phyloP scores from a whole-genome alignment of 768 basidiomycete genomes.

The Austroboletus eburneus region DNA sequence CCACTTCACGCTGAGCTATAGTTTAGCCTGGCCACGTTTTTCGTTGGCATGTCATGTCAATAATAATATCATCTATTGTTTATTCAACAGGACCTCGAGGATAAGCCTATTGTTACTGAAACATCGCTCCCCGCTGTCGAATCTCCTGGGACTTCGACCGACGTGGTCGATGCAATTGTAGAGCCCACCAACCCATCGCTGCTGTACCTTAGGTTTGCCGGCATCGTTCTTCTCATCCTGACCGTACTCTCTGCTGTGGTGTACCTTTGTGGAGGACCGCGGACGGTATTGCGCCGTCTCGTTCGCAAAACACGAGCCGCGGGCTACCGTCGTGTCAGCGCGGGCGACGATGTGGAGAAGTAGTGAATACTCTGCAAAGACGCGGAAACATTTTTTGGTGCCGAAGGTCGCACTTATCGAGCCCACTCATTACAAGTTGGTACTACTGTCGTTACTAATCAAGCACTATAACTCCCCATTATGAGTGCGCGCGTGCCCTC shows the following conservation, averaged over 20 bases:
- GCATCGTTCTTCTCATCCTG: slow-evolving; percentile 37
- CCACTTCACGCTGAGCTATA: slow-evolving; percentile 92
- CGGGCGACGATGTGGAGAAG: slow-evolving; percentile 51
- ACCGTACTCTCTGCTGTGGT: slow-evolving; percentile 38
- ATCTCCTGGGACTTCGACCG: slow-evolving; percentile 1
- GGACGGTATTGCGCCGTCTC: slow-evolving; percentile 34
- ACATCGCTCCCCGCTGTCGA: neutral
- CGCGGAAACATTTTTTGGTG: no score
- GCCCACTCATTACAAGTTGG: no score
- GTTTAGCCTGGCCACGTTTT: slow-evolving; percentile 38
- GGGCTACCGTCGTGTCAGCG: slow-evolving; percentile 43
- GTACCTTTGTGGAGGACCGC: slow-evolving; percentile 46
- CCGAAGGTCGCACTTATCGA: no score
- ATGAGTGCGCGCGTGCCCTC: no score
- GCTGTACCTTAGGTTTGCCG: slow-evolving; percentile 18
- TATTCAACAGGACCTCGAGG: slow-evolving; percentile 42
- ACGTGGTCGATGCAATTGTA: slow-evolving; percentile 3
- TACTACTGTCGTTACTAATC: no score
- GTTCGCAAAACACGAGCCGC: slow-evolving; percentile 33
- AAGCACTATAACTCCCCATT: no score
- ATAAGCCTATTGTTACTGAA: slow-evolving; percentile 14
- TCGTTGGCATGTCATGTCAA: slow-evolving; percentile 42
- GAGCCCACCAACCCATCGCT: slow-evolving; percentile 1
- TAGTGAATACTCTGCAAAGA: slow-evolving; percentile 38
- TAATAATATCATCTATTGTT: slow-evolving; percentile 46